These are phyloP conservation scores for Cordyceps cicadae DNA, from an alignment of 2,329 filamentous ascomycete species.

Conservation along the genomic window DNA sequence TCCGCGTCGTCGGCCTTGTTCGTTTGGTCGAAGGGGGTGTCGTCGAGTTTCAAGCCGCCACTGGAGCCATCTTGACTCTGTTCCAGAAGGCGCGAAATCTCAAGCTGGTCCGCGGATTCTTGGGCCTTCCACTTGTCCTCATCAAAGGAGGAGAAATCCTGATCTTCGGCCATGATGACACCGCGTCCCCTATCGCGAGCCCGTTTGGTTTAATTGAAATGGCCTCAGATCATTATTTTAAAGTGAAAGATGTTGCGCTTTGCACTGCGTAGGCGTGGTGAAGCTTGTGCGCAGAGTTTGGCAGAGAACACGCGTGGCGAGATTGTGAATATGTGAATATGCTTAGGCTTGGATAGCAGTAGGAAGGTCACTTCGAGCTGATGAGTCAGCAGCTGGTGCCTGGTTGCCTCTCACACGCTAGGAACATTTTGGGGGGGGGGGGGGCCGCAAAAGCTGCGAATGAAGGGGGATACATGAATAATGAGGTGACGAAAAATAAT, in stretches of 20 bases:
- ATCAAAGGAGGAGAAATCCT: slow-evolving; percentile 27
- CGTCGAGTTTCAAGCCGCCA: slow-evolving; percentile 35
- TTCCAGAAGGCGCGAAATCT: slow-evolving; percentile 37
- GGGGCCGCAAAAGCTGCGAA: too few species aligned
- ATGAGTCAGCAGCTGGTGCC: too few species aligned
- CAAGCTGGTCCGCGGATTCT: slow-evolving; percentile 40
- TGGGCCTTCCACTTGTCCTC: slow-evolving; percentile 33
- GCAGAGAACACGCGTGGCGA: neutral
- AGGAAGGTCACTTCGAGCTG: too few species aligned
- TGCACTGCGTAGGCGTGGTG: neutral
- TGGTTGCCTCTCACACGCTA: too few species aligned
- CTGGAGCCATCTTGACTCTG: slow-evolving; percentile 32
- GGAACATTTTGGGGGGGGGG: too few species aligned
- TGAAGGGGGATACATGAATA: too few species aligned
- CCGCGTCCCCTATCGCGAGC: neutral
- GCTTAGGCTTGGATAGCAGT: too few species aligned
- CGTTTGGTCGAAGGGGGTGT: slow-evolving; percentile 47
- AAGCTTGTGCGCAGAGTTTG: too few species aligned
- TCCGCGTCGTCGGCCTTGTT: slow-evolving; percentile 89
- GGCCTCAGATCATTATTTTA: slow-evolving; percentile 6
- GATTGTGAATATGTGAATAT: neutral
- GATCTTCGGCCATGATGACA: slow-evolving; percentile 25
- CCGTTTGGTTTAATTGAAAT: neutral
- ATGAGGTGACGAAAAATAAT: too few species aligned
- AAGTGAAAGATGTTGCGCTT: neutral